A percentile compares a stretch with the other conserved stretches of the same genome.
phyloP scores from a whole-genome alignment of 1,284 basidiomycete genomes.

The Cutaneotrichosporon arboriforme region DNA sequence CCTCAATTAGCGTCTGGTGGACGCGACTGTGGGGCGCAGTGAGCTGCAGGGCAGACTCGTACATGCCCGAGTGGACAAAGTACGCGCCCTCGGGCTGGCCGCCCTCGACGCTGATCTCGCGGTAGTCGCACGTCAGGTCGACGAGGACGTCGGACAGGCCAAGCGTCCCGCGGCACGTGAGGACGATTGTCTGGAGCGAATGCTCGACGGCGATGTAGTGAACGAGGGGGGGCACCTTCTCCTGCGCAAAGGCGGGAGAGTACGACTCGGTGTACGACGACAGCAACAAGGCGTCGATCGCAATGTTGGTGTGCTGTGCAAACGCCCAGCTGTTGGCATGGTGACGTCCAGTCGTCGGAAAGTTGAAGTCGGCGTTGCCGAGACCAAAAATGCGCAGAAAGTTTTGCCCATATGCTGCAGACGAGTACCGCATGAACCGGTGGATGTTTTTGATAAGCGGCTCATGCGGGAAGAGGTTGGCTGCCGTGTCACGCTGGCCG shows the following conservation, averaged over 20 bases:
- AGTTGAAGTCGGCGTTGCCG: conserved; percentile 49
- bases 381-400: conserved; percentile 52
- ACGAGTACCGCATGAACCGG: conserved; percentile 51
- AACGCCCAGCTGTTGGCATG: conserved; percentile 50
- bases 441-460: conserved; percentile 51
- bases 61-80: conserved; percentile 53
- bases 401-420: conserved; percentile 49
- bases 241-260: conserved; percentile 27
- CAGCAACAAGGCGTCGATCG: conserved; percentile 51
- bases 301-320: conserved; percentile 50
- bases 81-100: conserved; percentile 46
- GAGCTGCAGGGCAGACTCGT: conserved; percentile 48
- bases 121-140: conserved; percentile 52
- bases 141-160: conserved; percentile 53
- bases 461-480: conserved; percentile 46
- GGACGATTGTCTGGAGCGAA: conserved; percentile 46
- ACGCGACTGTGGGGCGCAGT: conserved; percentile 47
- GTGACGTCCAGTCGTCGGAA: conserved; percentile 49
- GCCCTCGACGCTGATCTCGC: conserved; percentile 46
- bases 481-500: not conserved
- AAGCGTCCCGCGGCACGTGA: conserved; percentile 53
- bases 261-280: conserved; percentile 48
- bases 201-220: conserved; percentile 53
- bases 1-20: conserved; percentile 48
- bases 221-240: conserved; percentile 49